These are phyloP conservation scores for Stephanodiscus triporus DNA, from an alignment of 108 stramenopile genomes.

Conservation along the genomic window DNA sequence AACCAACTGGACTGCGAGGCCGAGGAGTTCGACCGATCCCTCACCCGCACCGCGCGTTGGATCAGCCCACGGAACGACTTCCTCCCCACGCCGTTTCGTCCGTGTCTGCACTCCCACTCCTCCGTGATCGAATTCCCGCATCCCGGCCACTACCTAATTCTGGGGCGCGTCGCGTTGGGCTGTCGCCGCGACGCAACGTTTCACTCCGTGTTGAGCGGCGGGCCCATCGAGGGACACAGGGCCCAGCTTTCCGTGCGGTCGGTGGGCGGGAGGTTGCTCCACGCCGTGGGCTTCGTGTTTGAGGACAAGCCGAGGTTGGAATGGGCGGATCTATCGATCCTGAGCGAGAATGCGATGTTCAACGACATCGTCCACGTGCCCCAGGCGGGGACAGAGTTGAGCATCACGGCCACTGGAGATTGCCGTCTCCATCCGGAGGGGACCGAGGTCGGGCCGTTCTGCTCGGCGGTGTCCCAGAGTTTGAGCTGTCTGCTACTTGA, in stretches of 20 bases:
- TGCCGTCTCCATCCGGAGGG: conserved; percentile 51
- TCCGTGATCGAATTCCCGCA: conserved; percentile 47
- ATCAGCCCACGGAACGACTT: conserved; percentile 49
- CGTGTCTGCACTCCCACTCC: conserved; percentile 39
- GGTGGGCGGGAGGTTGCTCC: conserved; percentile 39
- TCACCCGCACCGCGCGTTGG: conserved; percentile 42
- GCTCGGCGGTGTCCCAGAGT: conserved; percentile 37
- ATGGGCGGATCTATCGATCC: conserved; percentile 44
- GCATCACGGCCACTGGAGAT: conserved; percentile 46
- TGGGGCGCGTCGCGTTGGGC: conserved; percentile 49
- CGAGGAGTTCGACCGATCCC: conserved; percentile 46
- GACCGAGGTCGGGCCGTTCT: conserved; percentile 48
- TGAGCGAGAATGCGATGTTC: conserved; percentile 51
- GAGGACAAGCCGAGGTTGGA: conserved; percentile 46
- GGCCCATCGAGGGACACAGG: conserved; percentile 47
- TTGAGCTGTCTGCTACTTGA: conserved; percentile 38
- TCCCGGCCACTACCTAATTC: conserved; percentile 40
- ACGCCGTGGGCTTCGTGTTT: conserved; percentile 45
- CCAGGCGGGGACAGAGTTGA: conserved; percentile 41
- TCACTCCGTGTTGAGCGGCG: conserved; percentile 42
- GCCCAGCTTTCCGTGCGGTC: conserved; percentile 43
- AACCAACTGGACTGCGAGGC: conserved; percentile 15
- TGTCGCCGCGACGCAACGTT: conserved; percentile 49
- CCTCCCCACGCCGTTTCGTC: conserved; percentile 38
- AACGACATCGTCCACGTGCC: conserved; percentile 50